Base-by-base conservation (phyloP, 768 basidiomycete species). In the Amanita pseudoporphyria region DNA sequence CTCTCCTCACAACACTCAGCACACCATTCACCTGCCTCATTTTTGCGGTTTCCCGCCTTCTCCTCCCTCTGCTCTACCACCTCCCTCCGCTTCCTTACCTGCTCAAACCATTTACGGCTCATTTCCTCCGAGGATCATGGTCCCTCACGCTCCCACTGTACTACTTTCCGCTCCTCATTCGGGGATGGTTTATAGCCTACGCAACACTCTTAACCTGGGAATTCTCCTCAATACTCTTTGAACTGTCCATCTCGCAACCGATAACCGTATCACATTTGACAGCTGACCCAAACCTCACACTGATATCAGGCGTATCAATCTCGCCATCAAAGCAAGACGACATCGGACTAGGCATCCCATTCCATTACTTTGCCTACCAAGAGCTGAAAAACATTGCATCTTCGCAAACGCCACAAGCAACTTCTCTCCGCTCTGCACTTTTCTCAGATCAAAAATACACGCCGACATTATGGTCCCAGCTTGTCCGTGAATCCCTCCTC, bases 361-460 rank as follows among this genome's bases (percentile, higher is more conserved):
- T 78, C 63, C 74, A 75, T 36, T 75, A 82, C 59, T 78, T 82
- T 53, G 85, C 87, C 0, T 86, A 79, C 56, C 64, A 72, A 0
- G 87, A 89, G 53, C 69, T 91, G 35, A 63, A 63, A 9, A 67
- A 69, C 3, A 57, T 86, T 9, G 71, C 81, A 0, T 60, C 64
- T n/a, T 73, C 73, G 18, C 62, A 63, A 5, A 67, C 71, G 3
- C 40, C 72, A 2, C 56, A 66, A 1, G 72, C 72, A 0, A 59
- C 65, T 9, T 59, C 71, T 0, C 72, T 71, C 30, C 72, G 84
- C 9, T 71, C 72, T 0, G 71, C 76, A 0, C 58, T 88, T 1
- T 88, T 87, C 56, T 72, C 72, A 0, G 85, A 88, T 55, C 81
- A 84, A 57, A 84, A 82, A 55, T 76, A 77, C 45, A 70, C 66